Evolutionary conservation across 2,329 filamentous ascomycete species (phyloP), one percentile per base, ranked within the genome.

Genomic region (Arthrinium phaeospermum): DNA sequence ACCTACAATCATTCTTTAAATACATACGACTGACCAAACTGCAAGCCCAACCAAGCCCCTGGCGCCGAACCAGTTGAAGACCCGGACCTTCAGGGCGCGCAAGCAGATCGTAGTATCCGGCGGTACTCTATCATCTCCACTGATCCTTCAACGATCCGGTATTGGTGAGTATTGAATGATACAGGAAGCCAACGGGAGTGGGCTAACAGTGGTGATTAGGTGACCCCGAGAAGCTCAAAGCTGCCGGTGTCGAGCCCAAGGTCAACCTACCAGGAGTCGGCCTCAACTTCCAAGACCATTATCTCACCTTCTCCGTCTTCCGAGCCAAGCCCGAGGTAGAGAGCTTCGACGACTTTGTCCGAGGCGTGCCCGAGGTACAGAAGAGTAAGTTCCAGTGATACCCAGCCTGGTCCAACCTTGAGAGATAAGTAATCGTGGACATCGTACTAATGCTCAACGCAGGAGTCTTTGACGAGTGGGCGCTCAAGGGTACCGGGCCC

Each of bases 311-410:
- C 80, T 88, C 91, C 0, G 87, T 89, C 2, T 94, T 89, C 81
- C 88, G 93, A 16, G 92, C 92, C 24, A 94, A 93, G 84, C 92
- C 92, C 7, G 90, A 91, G 6, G 90, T 90, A 0, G 93, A 96
- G 79, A 92, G 90, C 14, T 96, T 96, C 75, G 93, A 95, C 77
- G 93, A 95, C 80, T 95, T 95, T 79, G 87, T 91, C 12, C 89
- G 93, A 68, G 93, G 93, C 53, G 91, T 92, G 47, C 91, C 92
- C 0, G 90, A 91, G 72, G 87, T 91, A 0, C 93, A 96, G 81
- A 92, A 94, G 82, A 82, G 85, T 84, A 80, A 77, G 84, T 71
- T n/a, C 6, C 4, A 7, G 3, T 8, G n/a, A 2, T 3, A 10
- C 7, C 37, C 37, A n/a, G 13, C 3, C 24, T 14, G 10, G 6